Conservation (phyloP, 164 flowering plant species). For the Echeveria elegans region DNA sequence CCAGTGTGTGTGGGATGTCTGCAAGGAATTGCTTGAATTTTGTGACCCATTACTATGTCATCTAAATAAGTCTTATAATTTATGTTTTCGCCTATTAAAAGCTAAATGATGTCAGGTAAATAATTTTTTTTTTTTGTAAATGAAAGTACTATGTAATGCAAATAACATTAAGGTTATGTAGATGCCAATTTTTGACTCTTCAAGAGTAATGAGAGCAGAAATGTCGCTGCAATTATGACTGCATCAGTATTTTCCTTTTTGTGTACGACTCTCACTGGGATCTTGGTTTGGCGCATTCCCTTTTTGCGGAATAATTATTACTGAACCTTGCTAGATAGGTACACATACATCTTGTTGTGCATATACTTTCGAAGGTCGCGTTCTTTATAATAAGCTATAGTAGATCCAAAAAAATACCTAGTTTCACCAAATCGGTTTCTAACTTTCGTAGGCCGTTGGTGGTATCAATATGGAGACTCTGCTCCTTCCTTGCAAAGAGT, state of each 20-base stretch:
- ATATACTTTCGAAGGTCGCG: background rate
- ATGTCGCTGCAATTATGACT: background rate
- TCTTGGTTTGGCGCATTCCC: background rate
- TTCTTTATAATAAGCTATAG: too few relatives aligned
- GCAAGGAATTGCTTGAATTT: background rate
- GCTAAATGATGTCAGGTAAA: background rate
- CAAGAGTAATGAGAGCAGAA: background rate
- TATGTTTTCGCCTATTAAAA: background rate
- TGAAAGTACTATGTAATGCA: background rate
- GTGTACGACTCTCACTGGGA: background rate
- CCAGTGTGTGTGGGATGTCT: background rate
- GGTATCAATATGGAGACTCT: slow-evolving; percentile 89
- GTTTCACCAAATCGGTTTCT: background rate
- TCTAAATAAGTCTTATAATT: background rate
- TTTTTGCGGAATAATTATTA: too few relatives aligned
- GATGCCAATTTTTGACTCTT: background rate
- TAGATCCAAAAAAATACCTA: too few relatives aligned
- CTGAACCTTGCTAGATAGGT: too few relatives aligned
- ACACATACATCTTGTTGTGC: background rate
- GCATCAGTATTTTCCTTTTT: background rate
- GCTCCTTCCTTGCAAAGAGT: slow-evolving; percentile 79
- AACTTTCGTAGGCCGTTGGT: slow-evolving; percentile 62
- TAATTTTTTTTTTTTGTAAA: too few relatives aligned
- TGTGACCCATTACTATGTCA: background rate
- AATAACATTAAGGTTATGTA: background rate